A percentile compares a stretch with the other conserved stretches of the same genome.
phyloP scores from a whole-genome alignment of 2,329 filamentous ascomycete genomes.

The Plectosphaerella plurivora region DNA sequence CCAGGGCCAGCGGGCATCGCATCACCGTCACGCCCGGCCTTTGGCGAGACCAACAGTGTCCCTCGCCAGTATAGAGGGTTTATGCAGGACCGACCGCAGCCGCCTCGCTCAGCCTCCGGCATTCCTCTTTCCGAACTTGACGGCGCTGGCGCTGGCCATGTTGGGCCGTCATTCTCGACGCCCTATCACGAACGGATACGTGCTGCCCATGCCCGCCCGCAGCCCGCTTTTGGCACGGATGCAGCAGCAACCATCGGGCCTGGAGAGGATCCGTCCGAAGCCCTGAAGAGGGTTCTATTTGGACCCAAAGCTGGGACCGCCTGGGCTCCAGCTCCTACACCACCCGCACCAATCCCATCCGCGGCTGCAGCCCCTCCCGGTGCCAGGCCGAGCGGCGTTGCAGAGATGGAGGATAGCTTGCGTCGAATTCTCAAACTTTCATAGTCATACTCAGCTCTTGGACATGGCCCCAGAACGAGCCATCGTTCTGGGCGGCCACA shows the following conservation, averaged over 20 bases:
- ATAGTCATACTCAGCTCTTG: background rate
- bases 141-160: constrained; percentile 46
- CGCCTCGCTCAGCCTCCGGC: constrained; percentile 35
- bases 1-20: background rate
- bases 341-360: constrained; percentile 4
- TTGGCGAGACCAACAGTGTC: constrained; percentile 12
- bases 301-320: constrained; percentile 24
- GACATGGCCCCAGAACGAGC: background rate
- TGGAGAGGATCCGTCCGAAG: constrained; percentile 35
- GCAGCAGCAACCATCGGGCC: constrained; percentile 6
- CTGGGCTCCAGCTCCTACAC: constrained; percentile 8
- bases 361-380: background rate
- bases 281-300: constrained; percentile 54
- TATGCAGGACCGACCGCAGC: constrained; percentile 29
- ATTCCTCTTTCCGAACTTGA: constrained; percentile 69
- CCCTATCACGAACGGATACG: constrained; percentile 59
- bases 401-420: constrained; percentile 49
- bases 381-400: constrained; percentile 30
- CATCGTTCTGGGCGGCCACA: background rate
- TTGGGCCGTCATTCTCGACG: constrained; percentile 65
- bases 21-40: background rate
- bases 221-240: constrained; percentile 2
- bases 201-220: constrained; percentile 38
- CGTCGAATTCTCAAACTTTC: constrained; percentile 46
- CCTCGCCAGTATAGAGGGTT: constrained; percentile 11